Percentiles rank a stretch among this genome's conserved stretches.
Conservation (phyloP, 306 rosid genomes). For the Fragaria ananassa region DNA sequence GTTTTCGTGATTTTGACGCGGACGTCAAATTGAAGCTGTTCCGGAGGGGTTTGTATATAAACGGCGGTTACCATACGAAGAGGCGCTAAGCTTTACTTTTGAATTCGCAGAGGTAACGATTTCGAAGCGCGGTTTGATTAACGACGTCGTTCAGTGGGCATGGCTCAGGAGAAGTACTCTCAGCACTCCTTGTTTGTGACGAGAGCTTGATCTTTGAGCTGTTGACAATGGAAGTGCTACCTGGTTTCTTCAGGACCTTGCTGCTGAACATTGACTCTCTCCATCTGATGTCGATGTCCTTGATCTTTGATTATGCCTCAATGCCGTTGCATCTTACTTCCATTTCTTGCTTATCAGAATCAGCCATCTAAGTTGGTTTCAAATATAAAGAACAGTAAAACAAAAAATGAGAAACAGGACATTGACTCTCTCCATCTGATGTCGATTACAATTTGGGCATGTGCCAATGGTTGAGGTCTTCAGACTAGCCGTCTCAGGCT, state of each 20-base stretch:
- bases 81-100: too few species aligned
- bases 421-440: background rate
- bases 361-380: background rate
- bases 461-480: conserved; percentile 71
- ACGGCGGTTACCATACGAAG: too few species aligned
- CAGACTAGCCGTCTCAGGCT: conserved; percentile 60
- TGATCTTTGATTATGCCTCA: background rate
- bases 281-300: too few species aligned
- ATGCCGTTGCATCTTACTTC: background rate
- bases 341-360: background rate
- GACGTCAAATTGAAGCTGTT: background rate
- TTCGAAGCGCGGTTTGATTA: background rate
- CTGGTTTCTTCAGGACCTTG: conserved; percentile 95
- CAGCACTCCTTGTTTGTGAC: conserved; percentile 65
- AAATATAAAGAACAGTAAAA: background rate
- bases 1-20: background rate
- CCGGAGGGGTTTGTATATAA: background rate
- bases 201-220: conserved; percentile 88
- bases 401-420: background rate
- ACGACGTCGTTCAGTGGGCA: conserved; percentile 10
- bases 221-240: conserved; percentile 67
- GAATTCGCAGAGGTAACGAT: background rate
- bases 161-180: conserved; percentile 43
- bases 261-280: too few species aligned
- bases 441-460: conserved; percentile 47